Conservation (phyloP, 2,329 filamentous ascomycete genomes). For the Trichoderma afroharzianum region DNA sequence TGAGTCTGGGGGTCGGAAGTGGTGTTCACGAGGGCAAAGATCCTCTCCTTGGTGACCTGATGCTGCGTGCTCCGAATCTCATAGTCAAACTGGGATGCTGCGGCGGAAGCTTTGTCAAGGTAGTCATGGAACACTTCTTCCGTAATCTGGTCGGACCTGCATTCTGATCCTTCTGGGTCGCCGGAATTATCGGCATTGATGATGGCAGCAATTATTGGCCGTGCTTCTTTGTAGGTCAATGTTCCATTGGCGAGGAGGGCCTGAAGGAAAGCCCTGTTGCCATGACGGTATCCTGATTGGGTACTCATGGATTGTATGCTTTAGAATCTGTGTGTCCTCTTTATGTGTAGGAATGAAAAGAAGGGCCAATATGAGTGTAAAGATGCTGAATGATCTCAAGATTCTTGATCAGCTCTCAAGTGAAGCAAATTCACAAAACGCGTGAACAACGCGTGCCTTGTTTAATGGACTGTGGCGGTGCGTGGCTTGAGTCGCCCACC, state of each 20-base stretch:
- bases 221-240: conserved; percentile 71
- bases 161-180: conserved; percentile 31
- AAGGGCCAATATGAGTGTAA: not conserved
- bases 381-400: not conserved
- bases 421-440: conserved; percentile 2
- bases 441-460: conserved; percentile 8
- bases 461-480: conserved; percentile 19
- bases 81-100: conserved; percentile 76
- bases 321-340: too few relatives aligned
- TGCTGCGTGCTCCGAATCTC: conserved; percentile 76
- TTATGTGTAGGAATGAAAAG: not conserved
- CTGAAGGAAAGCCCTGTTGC: conserved; percentile 86
- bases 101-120: conserved; percentile 66
- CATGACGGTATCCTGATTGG: conserved; percentile 48
- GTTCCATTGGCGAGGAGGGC: conserved; percentile 75
- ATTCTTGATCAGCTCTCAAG: not conserved
- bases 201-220: conserved; percentile 72
- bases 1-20: conserved; percentile 82
- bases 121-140: conserved; percentile 64
- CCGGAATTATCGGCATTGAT: conserved; percentile 53
- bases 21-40: conserved; percentile 84
- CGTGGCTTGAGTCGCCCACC: not conserved
- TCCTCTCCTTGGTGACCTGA: conserved; percentile 62
- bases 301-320: conserved; percentile 24
- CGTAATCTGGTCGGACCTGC: conserved; percentile 61